Percentiles rank a stretch among this genome's conserved stretches.
Evolutionary conservation across 768 basidiomycete genomes (phyloP).

Genomic region (Hypsizygus marmoreus): DNA sequence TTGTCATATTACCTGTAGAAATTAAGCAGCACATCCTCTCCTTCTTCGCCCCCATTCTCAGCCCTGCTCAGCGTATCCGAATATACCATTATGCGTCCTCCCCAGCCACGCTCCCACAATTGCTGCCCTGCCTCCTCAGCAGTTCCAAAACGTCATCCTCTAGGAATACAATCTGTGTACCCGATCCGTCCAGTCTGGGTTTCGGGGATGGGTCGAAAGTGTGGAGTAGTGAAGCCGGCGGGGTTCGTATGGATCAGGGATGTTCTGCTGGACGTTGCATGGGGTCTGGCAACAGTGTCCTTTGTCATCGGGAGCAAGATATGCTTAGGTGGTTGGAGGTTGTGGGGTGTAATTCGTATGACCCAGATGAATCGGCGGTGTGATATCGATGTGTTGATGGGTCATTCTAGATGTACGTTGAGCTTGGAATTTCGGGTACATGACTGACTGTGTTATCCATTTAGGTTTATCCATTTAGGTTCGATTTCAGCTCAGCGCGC

Average conservation of each 20-base stretch:
- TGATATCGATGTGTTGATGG: background rate
- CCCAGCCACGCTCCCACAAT: constrained; percentile 43
- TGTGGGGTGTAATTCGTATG: constrained; percentile 49
- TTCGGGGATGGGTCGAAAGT: constrained; percentile 11
- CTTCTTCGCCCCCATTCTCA: constrained; percentile 58
- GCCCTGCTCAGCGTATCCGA: constrained; percentile 52
- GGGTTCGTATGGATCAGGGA: constrained; percentile 24
- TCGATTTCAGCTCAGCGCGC: too few relatives aligned
- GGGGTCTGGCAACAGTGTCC: constrained; percentile 36
- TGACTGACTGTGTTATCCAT: too few relatives aligned
- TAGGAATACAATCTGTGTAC: constrained; percentile 23
- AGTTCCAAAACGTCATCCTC: constrained; percentile 1
- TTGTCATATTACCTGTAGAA: constrained; percentile 52
- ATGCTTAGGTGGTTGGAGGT: constrained; percentile 47
- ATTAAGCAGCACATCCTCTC: constrained; percentile 59
- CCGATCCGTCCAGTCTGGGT: constrained; percentile 35
- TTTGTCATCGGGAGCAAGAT: constrained; percentile 43
- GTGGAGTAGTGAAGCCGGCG: constrained; percentile 12
- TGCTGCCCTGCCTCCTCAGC: constrained; percentile 20
- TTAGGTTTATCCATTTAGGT: too few relatives aligned
- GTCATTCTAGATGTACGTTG: too few relatives aligned
- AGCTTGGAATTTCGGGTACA: too few relatives aligned
- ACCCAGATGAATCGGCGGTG: constrained; percentile 21
- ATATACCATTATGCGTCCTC: constrained; percentile 55
- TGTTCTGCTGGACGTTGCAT: constrained; percentile 39